A percentile compares a stretch with the other conserved stretches of the same genome.
Conservation (phyloP, 352 stramenopile genomes). For the Globisporangium middletonii region DNA sequence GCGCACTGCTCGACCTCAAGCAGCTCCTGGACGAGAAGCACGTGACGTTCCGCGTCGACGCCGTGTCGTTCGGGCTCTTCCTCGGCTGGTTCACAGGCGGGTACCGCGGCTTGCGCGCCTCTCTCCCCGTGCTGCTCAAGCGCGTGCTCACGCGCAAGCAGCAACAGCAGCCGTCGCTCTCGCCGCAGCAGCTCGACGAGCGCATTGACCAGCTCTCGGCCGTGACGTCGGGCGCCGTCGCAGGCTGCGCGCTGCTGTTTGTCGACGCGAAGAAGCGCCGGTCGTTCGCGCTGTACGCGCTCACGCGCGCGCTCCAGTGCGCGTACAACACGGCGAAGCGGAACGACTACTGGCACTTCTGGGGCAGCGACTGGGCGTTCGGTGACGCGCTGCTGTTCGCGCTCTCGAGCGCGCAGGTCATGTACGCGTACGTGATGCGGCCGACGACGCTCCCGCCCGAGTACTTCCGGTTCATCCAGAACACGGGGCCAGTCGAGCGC, state of each 20-base stretch:
- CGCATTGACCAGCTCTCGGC: conserved; percentile 43
- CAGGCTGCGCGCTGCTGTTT: conserved; percentile 54
- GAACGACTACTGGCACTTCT: conserved; percentile 82
- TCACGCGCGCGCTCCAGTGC: conserved; percentile 77
- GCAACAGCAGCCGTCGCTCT: neutral
- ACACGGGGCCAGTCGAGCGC: conserved; percentile 53
- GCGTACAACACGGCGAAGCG: conserved; percentile 83
- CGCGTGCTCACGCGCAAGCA: conserved; percentile 15
- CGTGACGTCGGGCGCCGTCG: conserved; percentile 50
- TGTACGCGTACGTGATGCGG: conserved; percentile 85
- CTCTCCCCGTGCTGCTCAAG: conserved; percentile 43
- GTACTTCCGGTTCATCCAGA: conserved; percentile 83
- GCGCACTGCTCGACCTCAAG: conserved; percentile 40
- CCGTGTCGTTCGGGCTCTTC: conserved; percentile 82
- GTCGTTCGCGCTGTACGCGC: conserved; percentile 76
- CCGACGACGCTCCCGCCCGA: conserved; percentile 59
- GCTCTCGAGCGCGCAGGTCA: conserved; percentile 73
- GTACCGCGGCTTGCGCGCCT: conserved; percentile 53
- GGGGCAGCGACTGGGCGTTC: conserved; percentile 79
- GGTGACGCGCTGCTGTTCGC: conserved; percentile 77
- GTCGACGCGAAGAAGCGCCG: conserved; percentile 62
- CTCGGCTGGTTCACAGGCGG: conserved; percentile 80
- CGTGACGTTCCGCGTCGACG: conserved; percentile 75
- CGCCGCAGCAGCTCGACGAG: conserved; percentile 13
- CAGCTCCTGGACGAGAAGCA: conserved; percentile 72